Evolutionary conservation across 225 moss, liverwort and hornwort genomes (phyloP), one percentile per base, ranked within the genome.

Genomic region (Physcomitrium patens): DNA sequence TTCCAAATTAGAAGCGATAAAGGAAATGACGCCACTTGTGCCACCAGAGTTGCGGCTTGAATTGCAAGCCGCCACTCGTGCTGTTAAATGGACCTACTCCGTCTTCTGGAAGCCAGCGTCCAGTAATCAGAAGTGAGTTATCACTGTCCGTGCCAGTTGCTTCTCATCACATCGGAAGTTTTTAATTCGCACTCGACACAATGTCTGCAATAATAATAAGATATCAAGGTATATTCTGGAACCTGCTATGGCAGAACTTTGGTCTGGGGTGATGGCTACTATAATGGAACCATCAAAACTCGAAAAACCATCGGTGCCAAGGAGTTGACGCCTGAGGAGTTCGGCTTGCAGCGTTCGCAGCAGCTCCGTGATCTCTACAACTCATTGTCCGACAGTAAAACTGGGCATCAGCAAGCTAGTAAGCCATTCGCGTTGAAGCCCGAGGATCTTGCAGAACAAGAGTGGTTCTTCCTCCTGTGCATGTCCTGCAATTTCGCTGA

Each of bases 381-480:
- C 41, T 91, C 89, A 19, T 76, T 96, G 79, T 79, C 84, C 13
- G 70, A 77, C 1, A 73, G 84, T 27, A 81, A 75, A 75, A 81
- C 76, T 62, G 77, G 78, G 45, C 85, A 83, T 61, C 93, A 86
- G 65, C 74, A 74, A 77, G 73, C 80, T 76, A 85, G 91, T 80
- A 94, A 92, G 73, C 94, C 96, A 20, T 96, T 92, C 65, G 89
- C 94, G 71, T 84, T 96, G 81, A 92, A 92, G 72, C 96, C 96
- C 44, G 96, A 96, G 78, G 96, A 96, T 77, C 89, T 96, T 61
- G 91, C 94, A 10, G 96, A 94, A 77, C 94, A 94, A 71, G 96
- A 96, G 84, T 96, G 96, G 96, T 96, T 96, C 82, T 96, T 92
- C 78, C 80, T 96, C 63, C 79, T 96, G 12, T 94, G 94, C 87